phyloP scores from a whole-genome alignment of 1,284 basidiomycete species.

The Apiotrichum veenhuisii region DNA sequence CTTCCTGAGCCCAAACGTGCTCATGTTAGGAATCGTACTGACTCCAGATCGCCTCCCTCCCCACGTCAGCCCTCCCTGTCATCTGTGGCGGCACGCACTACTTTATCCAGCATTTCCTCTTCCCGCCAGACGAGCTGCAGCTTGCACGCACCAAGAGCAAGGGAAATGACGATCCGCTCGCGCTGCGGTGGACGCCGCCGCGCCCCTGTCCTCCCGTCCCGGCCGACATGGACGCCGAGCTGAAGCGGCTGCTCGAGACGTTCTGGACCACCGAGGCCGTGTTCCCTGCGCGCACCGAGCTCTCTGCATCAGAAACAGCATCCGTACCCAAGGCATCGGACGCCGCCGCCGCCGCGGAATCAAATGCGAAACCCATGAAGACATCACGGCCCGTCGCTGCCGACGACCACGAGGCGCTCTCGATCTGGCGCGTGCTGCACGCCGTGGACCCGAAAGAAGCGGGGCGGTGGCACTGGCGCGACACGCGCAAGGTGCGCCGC shows the following conservation, averaged over 20 bases:
- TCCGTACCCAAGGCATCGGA: too few species aligned
- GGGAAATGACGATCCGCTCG: conserved; percentile 3
- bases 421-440: conserved; percentile 65
- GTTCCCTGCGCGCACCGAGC: conserved; percentile 21
- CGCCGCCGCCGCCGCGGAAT: background rate
- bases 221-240: conserved; percentile 22
- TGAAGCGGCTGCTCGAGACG: conserved; percentile 33
- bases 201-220: conserved; percentile 42
- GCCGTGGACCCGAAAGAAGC: conserved; percentile 73
- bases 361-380: background rate
- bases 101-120: conserved; percentile 82
- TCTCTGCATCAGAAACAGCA: conserved; percentile 29
- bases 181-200: conserved; percentile 31
- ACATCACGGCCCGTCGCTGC: conserved; percentile 53
- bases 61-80: conserved; percentile 61
- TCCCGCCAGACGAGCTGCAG: conserved; percentile 67
- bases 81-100: conserved; percentile 94
- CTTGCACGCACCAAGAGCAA: conserved; percentile 20
- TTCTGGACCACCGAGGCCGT: conserved; percentile 38
- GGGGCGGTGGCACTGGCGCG: conserved; percentile 89
- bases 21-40: background rate
- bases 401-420: conserved; percentile 53
- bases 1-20: too few species aligned
- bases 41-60: conserved; percentile 3
- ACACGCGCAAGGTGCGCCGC: conserved; percentile 82